Evolutionary conservation across 345 rosid species (phyloP), one percentile per base, ranked within the genome.

Genomic region (Hibiscus tridactylites): DNA sequence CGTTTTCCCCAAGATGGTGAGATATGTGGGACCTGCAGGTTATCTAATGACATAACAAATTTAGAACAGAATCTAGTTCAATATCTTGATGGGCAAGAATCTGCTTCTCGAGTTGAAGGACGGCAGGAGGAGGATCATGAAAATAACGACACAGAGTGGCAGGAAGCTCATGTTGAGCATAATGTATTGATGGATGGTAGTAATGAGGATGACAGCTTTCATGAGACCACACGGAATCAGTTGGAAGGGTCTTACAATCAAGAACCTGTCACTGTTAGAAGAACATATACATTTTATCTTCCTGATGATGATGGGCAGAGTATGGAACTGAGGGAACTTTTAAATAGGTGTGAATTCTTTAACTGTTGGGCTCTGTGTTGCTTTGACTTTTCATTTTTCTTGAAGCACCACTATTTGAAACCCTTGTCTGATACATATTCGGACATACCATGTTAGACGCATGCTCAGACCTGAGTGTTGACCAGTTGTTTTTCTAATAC

Each of bases 261-360:
- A 68, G 88, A 79, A 61, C 75, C 76, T 63, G 78, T 74, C 76
- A 72, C 87, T 4, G 71, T 65, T 70, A 88, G 79, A 66, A 88
- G 90, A 77, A 68, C 76, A 50, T 79, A 73, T 76, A 60, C 88
- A 63, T 84, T 81, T 78, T 86, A 87, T 85, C 72, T 80, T 29
- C 83, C 77, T 44, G 90, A 85, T 68, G 92, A 90, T 73, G 84
- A 88, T 71, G 95, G 76, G 53, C 77, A 85, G 47, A 85, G 77
- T 77, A 74, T 56, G 70, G 98, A 94, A 77, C 86, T 94, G 69
- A 85, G 96, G 83, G 96, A 94, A 74, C 92, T 94, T 54, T 75
- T 88, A 19, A 88, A 85, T 82, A 90, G 98, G 98, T 91, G 67
- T 60, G 31, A 65, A 60, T 70, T 71, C 76, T 37, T 10, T 78